Conservation (phyloP, 495 filamentous ascomycete species). For the Corynascus novoguineensis region DNA sequence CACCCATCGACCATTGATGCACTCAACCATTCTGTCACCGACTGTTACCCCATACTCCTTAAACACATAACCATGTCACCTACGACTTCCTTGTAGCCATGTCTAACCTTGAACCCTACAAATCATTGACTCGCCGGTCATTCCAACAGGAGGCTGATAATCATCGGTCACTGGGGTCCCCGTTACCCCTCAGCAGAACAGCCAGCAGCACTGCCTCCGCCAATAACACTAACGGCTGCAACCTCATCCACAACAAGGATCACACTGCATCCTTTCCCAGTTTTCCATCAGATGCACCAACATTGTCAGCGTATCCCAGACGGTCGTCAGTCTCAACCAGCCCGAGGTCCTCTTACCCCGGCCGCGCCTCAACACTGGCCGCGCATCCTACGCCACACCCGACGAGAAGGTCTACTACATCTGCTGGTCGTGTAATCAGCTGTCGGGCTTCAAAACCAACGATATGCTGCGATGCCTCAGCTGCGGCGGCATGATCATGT, state of each 20-base stretch:
- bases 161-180: too few relatives aligned
- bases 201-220: not conserved
- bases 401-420: not conserved
- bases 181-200: not conserved
- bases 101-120: too few relatives aligned
- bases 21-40: too few relatives aligned
- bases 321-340: not conserved
- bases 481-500: not conserved
- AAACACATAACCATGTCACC: too few relatives aligned
- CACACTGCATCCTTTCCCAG: not conserved
- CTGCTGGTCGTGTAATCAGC: not conserved
- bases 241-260: not conserved
- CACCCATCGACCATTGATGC: too few relatives aligned
- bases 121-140: too few relatives aligned
- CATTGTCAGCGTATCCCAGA: not conserved
- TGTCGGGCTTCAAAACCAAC: not conserved
- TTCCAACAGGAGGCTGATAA: too few relatives aligned
- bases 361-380: not conserved
- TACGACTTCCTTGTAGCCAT: too few relatives aligned
- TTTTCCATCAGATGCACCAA: not conserved
- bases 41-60: too few relatives aligned
- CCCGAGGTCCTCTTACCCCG: not conserved
- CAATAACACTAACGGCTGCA: not conserved
- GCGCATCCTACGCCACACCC: not conserved
- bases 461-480: conserved; percentile 1